phyloP scores from a whole-genome alignment of 352 stramenopile genomes.

The Phytopythium aichiense region DNA sequence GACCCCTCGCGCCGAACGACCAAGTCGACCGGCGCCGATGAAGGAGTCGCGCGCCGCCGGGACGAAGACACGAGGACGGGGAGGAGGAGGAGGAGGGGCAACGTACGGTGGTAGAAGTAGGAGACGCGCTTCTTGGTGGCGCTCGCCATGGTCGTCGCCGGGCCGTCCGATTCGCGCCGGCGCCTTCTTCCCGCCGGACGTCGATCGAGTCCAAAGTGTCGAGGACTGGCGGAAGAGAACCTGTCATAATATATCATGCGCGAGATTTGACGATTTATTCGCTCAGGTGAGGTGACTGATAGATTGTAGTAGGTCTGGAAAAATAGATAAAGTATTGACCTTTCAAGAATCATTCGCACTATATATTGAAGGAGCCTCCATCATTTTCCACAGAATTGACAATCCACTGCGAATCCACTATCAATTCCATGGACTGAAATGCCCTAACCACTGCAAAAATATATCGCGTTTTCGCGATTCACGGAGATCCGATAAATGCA shows the following conservation, averaged over 20 bases:
- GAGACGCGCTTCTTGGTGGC: slow-evolving; percentile 75
- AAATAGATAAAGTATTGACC: no score
- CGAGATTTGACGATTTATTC: no score
- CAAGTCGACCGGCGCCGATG: not conserved
- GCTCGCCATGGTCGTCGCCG: slow-evolving; percentile 25
- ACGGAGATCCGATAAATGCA: not conserved
- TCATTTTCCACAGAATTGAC: no score
- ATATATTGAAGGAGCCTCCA: no score
- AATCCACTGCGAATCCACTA: no score
- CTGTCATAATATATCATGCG: no score
- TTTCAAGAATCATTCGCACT: no score
- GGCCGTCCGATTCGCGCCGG: not conserved
- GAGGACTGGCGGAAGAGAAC: not conserved
- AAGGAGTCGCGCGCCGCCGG: not conserved
- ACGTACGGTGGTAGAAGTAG: slow-evolving; percentile 86
- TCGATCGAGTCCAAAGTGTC: not conserved
- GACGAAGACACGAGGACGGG: not conserved
- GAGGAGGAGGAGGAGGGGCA: not conserved
- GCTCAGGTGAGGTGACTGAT: no score
- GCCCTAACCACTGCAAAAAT: no score
- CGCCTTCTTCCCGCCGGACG: not conserved
- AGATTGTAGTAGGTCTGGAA: no score
- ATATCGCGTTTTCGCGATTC: not conserved
- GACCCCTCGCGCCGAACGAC: not conserved
- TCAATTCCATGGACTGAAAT: no score